A percentile compares a stretch with the other conserved stretches of the same genome.
phyloP scores from a whole-genome alignment of 331 rosid species.

The Quercus tomentella region DNA sequence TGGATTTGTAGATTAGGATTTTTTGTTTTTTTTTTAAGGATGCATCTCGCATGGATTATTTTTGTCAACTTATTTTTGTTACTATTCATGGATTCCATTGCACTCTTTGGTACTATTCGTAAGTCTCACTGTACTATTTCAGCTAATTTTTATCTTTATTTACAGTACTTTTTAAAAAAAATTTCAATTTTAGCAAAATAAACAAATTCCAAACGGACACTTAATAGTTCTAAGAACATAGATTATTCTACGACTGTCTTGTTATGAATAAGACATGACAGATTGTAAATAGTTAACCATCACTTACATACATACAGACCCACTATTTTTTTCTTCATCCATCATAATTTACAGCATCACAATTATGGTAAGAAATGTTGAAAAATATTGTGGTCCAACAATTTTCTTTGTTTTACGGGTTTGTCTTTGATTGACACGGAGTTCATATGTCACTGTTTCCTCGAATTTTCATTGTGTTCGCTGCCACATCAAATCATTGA shows the following conservation, averaged over 20 bases:
- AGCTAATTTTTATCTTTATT: fast-evolving
- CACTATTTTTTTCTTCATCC: fast-evolving
- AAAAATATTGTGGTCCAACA: too few species aligned
- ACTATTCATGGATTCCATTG: fast-evolving
- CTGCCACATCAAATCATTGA: background rate
- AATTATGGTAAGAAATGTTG: too few species aligned
- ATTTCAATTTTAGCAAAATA: too few species aligned
- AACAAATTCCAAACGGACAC: fast-evolving
- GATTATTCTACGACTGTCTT: too few species aligned
- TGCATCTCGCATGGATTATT: fast-evolving
- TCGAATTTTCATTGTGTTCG: background rate
- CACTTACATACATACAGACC: fast-evolving
- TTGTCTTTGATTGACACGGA: background rate
- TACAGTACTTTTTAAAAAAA: too few species aligned
- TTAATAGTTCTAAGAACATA: fast-evolving
- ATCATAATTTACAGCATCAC: too few species aligned
- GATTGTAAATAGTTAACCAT: fast-evolving
- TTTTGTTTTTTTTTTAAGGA: too few species aligned
- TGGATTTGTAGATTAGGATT: slow-evolving; percentile 11
- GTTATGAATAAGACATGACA: fast-evolving
- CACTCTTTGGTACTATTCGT: fast-evolving
- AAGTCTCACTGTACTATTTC: too few species aligned
- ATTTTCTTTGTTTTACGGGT: background rate
- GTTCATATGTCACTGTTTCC: background rate
- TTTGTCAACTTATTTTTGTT: fast-evolving